Conservation (phyloP, 495 filamentous ascomycete genomes). For the Penicillium paradoxum region DNA sequence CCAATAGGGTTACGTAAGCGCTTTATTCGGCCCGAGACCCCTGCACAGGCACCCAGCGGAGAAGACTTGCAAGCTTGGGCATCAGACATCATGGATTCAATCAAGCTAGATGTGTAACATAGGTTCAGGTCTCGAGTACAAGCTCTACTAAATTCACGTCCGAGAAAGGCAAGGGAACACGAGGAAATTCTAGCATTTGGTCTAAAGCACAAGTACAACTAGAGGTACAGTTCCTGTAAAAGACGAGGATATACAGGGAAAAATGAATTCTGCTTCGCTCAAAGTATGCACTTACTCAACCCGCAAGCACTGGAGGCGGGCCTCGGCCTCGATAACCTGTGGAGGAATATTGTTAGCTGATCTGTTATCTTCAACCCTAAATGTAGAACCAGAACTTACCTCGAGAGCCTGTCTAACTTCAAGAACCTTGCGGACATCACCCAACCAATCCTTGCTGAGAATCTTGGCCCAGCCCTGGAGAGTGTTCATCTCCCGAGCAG, state of each 20-base stretch:
- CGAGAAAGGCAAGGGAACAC: conserved; percentile 15
- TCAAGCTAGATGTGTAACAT: too few relatives aligned
- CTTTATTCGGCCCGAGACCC: neutral
- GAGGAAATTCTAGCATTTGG: conserved; percentile 41
- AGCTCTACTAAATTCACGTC: too few relatives aligned
- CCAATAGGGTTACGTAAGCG: conserved; percentile 16
- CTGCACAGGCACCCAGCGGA: neutral
- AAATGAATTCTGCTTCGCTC: conserved; percentile 28
- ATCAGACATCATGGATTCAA: too few relatives aligned
- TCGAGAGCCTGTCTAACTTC: conserved; percentile 96
- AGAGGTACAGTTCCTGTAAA: conserved; percentile 43
- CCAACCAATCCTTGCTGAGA: conserved; percentile 86
- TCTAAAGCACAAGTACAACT: conserved; percentile 42
- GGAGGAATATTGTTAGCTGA: conserved; percentile 17
- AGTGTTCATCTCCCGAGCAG: conserved; percentile 91
- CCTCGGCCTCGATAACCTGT: conserved; percentile 48
- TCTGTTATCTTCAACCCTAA: neutral
- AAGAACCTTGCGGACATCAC: conserved; percentile 78
- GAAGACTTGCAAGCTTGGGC: too few relatives aligned
- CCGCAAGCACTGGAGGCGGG: conserved; percentile 46
- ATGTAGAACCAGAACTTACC: conserved; percentile 47
- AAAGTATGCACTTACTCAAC: conserved; percentile 41
- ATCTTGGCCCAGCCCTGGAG: conserved; percentile 91
- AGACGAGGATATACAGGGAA: conserved; percentile 35
- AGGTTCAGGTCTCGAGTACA: too few relatives aligned